phyloP scores from a whole-genome alignment of 495 filamentous ascomycete species.

The Xeromyces bisporus region DNA sequence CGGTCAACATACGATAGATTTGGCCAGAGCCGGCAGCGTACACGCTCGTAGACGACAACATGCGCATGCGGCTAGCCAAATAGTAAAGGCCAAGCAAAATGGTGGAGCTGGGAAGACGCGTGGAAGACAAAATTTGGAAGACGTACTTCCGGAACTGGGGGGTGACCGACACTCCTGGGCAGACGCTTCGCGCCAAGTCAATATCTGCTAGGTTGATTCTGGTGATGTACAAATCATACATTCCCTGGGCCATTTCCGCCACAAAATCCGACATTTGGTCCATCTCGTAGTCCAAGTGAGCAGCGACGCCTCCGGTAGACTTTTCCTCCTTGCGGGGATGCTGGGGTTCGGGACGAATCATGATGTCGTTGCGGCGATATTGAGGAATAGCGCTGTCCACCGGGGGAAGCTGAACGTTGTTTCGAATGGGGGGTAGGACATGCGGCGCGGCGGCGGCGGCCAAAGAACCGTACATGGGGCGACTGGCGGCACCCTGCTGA shows the following conservation, averaged over 20 bases:
- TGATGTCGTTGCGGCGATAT: constrained; percentile 27
- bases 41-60: constrained; percentile 42
- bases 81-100: constrained; percentile 90
- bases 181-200: constrained; percentile 63
- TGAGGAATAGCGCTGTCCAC: constrained; percentile 25
- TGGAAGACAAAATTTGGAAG: constrained; percentile 82
- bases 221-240: constrained; percentile 51
- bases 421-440: constrained; percentile 27
- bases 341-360: constrained; percentile 18
- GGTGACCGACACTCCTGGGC: constrained; percentile 47
- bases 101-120: constrained; percentile 84
- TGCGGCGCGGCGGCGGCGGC: constrained; percentile 15
- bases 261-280: constrained; percentile 97
- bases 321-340: constrained; percentile 34
- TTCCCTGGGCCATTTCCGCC: constrained; percentile 72
- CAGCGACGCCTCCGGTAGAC: constrained; percentile 72
- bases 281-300: constrained; percentile 96
- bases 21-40: constrained; percentile 48
- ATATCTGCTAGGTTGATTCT: constrained; percentile 49
- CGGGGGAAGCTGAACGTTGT: constrained; percentile 29
- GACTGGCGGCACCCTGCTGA: constrained; percentile 5
- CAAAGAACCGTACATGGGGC: constrained; percentile 25
- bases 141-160: constrained; percentile 89
- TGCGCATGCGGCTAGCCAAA: constrained; percentile 62
- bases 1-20: constrained; percentile 82